These are phyloP conservation scores for Anthostomella pinea DNA, from an alignment of 2,329 filamentous ascomycete species.

Conservation along the genomic window DNA sequence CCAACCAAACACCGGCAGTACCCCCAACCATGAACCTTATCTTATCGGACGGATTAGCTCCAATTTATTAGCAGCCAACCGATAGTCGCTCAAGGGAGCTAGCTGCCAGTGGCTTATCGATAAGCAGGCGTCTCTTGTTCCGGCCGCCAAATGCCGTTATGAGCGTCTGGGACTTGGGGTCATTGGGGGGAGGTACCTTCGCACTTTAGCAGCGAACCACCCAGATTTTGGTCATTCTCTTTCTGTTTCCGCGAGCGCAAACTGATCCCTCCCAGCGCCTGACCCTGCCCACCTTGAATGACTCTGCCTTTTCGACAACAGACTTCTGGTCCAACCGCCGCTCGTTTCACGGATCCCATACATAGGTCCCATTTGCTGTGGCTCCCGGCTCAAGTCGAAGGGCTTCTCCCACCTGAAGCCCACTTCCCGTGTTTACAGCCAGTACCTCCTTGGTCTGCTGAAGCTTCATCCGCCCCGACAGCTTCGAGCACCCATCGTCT, in stretches of 20 bases:
- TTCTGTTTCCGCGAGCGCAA: slow-evolving; percentile 24
- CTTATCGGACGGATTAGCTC: slow-evolving; percentile 16
- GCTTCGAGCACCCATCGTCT: too few relatives aligned
- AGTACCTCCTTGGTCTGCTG: too few relatives aligned
- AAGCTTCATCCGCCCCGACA: too few relatives aligned
- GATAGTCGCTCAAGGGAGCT: too few relatives aligned
- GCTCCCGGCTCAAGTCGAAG: too few relatives aligned
- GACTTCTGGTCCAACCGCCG: slow-evolving; percentile 16
- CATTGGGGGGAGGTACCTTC: slow-evolving; percentile 20
- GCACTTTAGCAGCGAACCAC: slow-evolving; percentile 16
- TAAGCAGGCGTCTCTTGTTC: slow-evolving; percentile 18
- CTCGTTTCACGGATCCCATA: slow-evolving; percentile 18
- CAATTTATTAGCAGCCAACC: too few relatives aligned
- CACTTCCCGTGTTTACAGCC: too few relatives aligned
- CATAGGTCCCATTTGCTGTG: too few relatives aligned
- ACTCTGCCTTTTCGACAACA: slow-evolving; percentile 13
- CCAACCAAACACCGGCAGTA: too few relatives aligned
- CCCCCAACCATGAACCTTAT: too few relatives aligned
- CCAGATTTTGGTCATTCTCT: slow-evolving; percentile 26
- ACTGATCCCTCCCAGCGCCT: slow-evolving; percentile 24
- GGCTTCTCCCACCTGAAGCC: too few relatives aligned
- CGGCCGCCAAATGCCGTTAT: slow-evolving; percentile 27
- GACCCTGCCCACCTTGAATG: slow-evolving; percentile 15
- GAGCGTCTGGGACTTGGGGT: slow-evolving; percentile 20
- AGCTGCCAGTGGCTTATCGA: slow-evolving; percentile 23